Conservation (phyloP, 371 early-diverging fungal species). For the Mucor circinelloides region DNA sequence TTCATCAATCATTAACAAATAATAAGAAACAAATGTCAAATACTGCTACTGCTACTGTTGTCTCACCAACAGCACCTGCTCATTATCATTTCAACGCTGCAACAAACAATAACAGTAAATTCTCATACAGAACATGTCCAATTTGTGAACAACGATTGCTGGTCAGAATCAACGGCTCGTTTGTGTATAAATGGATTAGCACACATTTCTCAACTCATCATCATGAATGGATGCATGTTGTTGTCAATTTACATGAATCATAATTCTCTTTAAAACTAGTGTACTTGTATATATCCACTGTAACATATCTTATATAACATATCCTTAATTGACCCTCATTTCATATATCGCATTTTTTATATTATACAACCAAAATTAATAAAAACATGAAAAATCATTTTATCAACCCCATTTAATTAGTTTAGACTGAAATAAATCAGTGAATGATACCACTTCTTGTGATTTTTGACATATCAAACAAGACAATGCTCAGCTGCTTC, state of each 20-base stretch:
- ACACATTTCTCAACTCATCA: slow-evolving; percentile 49
- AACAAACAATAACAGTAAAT: slow-evolving; percentile 10
- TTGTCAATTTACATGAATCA: slow-evolving; percentile 41
- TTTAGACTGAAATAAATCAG: not conserved
- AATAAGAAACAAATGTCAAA: not conserved
- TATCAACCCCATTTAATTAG: not conserved
- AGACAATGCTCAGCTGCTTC: not conserved
- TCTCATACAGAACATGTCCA: slow-evolving; percentile 47
- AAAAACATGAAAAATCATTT: not conserved
- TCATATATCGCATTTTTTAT: not conserved
- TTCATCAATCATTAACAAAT: slow-evolving; percentile 9
- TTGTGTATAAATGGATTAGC: slow-evolving; percentile 54
- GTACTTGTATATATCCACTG: not conserved
- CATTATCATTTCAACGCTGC: not conserved
- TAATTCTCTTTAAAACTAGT: not conserved
- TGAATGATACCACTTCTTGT: not conserved
- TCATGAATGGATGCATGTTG: slow-evolving; percentile 53
- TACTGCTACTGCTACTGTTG: not conserved
- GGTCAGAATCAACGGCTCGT: slow-evolving; percentile 49
- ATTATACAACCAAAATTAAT: not conserved
- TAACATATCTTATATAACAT: not conserved
- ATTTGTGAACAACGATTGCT: slow-evolving; percentile 45
- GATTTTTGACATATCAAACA: not conserved
- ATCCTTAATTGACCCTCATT: not conserved
- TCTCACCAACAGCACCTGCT: not conserved